Conservation (phyloP, 495 filamentous ascomycete genomes). For the Alectoria sarmentosa region DNA sequence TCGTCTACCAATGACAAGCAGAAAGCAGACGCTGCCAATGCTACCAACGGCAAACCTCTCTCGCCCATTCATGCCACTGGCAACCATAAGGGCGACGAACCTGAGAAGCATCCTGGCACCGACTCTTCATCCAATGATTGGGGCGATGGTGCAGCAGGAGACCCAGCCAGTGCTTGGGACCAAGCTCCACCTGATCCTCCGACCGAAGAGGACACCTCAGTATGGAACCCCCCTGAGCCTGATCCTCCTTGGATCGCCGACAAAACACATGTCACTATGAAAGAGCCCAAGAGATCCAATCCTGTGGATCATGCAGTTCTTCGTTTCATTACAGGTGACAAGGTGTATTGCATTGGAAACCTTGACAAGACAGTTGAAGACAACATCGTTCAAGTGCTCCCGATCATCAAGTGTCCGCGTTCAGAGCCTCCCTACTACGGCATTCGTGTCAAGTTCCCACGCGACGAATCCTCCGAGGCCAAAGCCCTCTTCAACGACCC, state of each 20-base stretch:
- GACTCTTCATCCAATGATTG: not conserved
- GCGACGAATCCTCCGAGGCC: not conserved
- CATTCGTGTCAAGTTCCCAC: not conserved
- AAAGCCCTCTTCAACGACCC: not conserved
- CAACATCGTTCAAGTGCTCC: not conserved
- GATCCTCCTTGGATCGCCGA: no score
- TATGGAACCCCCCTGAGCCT: no score
- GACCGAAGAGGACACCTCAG: no score
- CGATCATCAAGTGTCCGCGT: not conserved
- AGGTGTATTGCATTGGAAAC: not conserved
- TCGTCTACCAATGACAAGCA: no score
- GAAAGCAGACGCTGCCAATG: no score
- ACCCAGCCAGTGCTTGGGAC: not conserved
- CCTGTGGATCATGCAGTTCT: not conserved
- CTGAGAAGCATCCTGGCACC: not conserved
- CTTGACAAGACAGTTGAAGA: not conserved
- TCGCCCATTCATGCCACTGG: no score
- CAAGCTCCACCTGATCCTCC: not conserved
- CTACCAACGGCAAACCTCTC: no score
- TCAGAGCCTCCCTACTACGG: not conserved
- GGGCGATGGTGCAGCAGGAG: no score
- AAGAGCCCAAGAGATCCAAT: not conserved
- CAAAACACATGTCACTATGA: not conserved
- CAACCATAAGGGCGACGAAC: no score
- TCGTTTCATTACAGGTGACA: not conserved